Conservation (phyloP, 2,329 filamentous ascomycete species). For the Ophiobolus disseminans region DNA sequence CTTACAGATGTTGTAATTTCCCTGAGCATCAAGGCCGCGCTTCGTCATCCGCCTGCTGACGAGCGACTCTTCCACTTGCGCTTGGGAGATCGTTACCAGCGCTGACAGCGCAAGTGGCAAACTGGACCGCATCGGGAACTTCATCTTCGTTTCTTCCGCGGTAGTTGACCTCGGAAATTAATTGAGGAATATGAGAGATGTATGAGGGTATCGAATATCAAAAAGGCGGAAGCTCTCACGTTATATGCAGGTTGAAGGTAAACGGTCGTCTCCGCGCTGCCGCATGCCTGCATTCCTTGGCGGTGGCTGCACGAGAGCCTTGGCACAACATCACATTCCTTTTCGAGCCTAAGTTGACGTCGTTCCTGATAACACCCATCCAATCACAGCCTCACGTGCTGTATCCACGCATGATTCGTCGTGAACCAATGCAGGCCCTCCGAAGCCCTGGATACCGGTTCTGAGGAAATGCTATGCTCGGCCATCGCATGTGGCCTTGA, state of each 20-base stretch:
- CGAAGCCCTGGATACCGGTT: slow-evolving; percentile 22
- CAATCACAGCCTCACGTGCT: slow-evolving; percentile 41
- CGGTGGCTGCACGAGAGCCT: slow-evolving; percentile 25
- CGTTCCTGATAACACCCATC: slow-evolving; percentile 33
- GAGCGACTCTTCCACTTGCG: slow-evolving; percentile 38
- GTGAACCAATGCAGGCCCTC: slow-evolving; percentile 10
- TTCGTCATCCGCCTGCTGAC: slow-evolving; percentile 39
- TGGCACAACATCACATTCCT: slow-evolving; percentile 34
- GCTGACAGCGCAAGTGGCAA: slow-evolving; percentile 29
- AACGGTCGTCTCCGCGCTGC: slow-evolving; percentile 15
- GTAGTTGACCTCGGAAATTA: neutral
- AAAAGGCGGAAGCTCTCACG: neutral
- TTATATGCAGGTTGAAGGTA: slow-evolving; percentile 23
- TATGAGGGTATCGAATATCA: slow-evolving; percentile 6
- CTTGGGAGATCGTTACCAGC: slow-evolving; percentile 18
- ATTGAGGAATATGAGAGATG: neutral
- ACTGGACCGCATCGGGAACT: slow-evolving; percentile 20
- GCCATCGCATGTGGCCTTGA: too few relatives aligned
- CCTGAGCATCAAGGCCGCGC: slow-evolving; percentile 40
- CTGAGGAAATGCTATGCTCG: too few relatives aligned
- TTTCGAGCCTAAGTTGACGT: slow-evolving; percentile 13
- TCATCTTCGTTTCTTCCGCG: slow-evolving; percentile 26
- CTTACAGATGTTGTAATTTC: slow-evolving; percentile 47
- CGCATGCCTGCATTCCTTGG: slow-evolving; percentile 23
- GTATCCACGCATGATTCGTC: slow-evolving; percentile 9